Evolutionary conservation across 768 basidiomycete species (phyloP).

Genomic region (Mycena galericulata): DNA sequence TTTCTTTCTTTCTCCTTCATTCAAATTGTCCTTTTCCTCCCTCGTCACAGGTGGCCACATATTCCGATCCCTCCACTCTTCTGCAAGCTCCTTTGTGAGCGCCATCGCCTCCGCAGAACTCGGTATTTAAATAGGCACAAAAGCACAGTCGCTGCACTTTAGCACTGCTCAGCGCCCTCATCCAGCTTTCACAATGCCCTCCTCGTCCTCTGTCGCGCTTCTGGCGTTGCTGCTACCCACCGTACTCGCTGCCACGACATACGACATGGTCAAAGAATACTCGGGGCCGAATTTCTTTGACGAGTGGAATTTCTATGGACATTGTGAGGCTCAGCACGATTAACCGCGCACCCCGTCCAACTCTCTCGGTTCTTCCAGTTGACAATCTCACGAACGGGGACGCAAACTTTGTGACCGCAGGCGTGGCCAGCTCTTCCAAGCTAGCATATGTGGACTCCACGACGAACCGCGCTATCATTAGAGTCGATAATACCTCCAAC

Average conservation of each 20-base stretch:
- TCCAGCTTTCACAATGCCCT: constrained; percentile 4
- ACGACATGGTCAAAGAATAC: constrained; percentile 68
- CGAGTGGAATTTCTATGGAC: constrained; percentile 72
- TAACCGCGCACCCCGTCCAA: neutral
- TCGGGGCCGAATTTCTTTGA: constrained; percentile 74
- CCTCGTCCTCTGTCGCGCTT: constrained; percentile 7
- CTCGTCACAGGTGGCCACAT: constrained; percentile 14
- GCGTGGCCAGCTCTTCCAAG: constrained; percentile 57
- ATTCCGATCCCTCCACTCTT: neutral
- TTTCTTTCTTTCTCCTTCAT: neutral
- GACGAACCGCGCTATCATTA: constrained; percentile 81
- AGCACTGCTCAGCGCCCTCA: neutral
- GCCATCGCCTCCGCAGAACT: neutral
- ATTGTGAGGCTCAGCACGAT: constrained; percentile 50
- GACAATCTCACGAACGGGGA: constrained; percentile 76
- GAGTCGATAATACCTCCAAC: constrained; percentile 76
- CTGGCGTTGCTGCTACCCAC: constrained; percentile 13
- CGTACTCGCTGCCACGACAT: constrained; percentile 47
- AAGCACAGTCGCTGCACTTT: neutral
- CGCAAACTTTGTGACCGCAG: constrained; percentile 62
- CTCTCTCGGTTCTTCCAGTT: constrained; percentile 48
- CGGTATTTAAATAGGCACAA: neutral
- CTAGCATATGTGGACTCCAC: constrained; percentile 72
- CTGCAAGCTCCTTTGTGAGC: neutral
- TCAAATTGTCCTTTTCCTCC: neutral